Base-by-base conservation (phyloP, 495 filamentous ascomycete genomes). In the Xylaria telfairii region DNA sequence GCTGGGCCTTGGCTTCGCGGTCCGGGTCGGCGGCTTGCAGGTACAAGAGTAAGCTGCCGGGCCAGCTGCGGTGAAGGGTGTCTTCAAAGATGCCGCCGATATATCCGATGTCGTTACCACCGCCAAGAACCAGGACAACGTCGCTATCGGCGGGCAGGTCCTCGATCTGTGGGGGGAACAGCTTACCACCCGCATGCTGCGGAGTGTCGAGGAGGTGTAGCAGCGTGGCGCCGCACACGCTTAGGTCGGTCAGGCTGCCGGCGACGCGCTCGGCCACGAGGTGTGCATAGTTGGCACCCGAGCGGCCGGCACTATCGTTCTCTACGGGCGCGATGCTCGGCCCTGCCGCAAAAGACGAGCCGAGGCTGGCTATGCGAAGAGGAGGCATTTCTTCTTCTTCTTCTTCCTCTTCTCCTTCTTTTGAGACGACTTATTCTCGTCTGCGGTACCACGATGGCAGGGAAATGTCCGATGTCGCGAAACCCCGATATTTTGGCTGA, bases 61-160 rank as follows among this genome's bases (percentile, higher is more conserved):
- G 61, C 71, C 68, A 73, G 39, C 68, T 71, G 2, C 64, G 74
- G 21, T 13, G 39, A 10, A 77, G 71, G 1, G 76, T 77, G 65
- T 81, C 81, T n/a, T 75, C 73, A 17, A 82, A 75, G 64, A 85
- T 69, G 24, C 79, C 78, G 12, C 79, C 79, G 63, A 84, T 82
- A 69, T 85, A 85, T 2, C 77, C 78, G 47, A 85, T 75, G 71
- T 85, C 83, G 71, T 85, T 85, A 21, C 83, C 83, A 47, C 83
- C 83, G 61, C 73, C 79, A 12, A 81, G 82, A 26, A 85, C 57
- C 9, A 81, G 77, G 5, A 85, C 76, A 30, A 84, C 75, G 69
- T 85, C 78, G 7, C 74, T 74, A 68, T 83, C 77, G 15, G 65
- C 51, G 32, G 79, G 81, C 8, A 85, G 56, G 9, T 71, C 72